Base-by-base conservation (phyloP, 352 stramenopile species). In the Phytopythium boreale region DNA sequence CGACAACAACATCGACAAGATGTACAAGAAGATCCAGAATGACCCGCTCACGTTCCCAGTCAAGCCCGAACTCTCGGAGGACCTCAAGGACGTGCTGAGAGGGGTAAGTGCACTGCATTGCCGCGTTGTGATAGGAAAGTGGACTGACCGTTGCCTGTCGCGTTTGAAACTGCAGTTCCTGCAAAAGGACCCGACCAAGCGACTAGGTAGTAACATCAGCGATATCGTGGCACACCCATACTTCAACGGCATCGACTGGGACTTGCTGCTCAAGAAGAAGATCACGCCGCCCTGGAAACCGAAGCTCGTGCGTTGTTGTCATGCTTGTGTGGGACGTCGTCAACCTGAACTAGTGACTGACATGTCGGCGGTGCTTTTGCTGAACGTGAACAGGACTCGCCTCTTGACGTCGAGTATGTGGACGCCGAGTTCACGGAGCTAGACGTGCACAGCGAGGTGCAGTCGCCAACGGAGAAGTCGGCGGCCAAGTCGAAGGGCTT, bases 11-110 rank as follows among this genome's bases (percentile, higher is more conserved):
- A 93, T 96, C 79, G 88, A 97, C 75, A 95, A 94, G 59, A 97
- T 98, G 87, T 98, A 97, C 79, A 75, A 94, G 53, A 93, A 95
- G 56, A 98, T 98, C 64, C 87, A 97, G 68, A 87, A 93, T 59
- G 85, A 94, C 59, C 72, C 82, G 46, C 71, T 98, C 24, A 70
- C 67, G 47, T 97, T 97, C 61, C 88, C 88, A 0, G 74, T 79
- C 17, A 91, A 90, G 61, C 84, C 86, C 1, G 68, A 80, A 57
- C 74, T 93, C 41, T 63, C 78, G 9, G 77, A 86, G 15, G 83
- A 92, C 34, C 72, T 96, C 41, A 92, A 92, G 66, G 84, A 90
- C 46, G 87, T 96, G 63, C 67, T 96, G 20, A 71, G 80, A 61
- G 79, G 76, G 56, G 80, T 89, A 74, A 50, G 76, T 79, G 10